Conservation (phyloP, 805 yeast genomes). For the Metschnikowia rubicola region DNA sequence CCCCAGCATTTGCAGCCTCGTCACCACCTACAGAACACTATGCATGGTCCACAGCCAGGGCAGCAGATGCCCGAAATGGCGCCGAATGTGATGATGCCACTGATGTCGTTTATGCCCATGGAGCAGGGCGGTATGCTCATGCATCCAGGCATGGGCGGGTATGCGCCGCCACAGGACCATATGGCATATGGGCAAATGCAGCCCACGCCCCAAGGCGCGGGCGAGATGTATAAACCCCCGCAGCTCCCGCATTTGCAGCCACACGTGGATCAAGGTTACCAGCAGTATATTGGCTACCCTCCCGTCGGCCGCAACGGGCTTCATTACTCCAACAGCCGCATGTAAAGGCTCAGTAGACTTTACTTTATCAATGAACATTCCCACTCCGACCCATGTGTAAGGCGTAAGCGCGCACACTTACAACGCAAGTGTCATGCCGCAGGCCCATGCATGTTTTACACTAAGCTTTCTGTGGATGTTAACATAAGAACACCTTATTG, state of each 20-base stretch:
- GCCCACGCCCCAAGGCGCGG: slow-evolving; percentile 5
- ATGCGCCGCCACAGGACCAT: slow-evolving; percentile 10
- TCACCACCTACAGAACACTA: slow-evolving; percentile 1
- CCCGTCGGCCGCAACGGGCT: slow-evolving; percentile 2
- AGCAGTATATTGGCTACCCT: slow-evolving; percentile 10
- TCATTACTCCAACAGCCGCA: slow-evolving; percentile 6
- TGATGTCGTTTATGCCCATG: slow-evolving; percentile 11
- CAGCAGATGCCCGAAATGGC: slow-evolving; percentile 2
- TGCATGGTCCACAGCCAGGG: neutral
- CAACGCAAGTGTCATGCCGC: no score
- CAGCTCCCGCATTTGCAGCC: slow-evolving; percentile 16
- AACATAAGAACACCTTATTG: no score
- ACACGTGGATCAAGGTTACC: slow-evolving; percentile 11
- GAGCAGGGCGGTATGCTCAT: slow-evolving; percentile 14
- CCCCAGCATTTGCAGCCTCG: slow-evolving; percentile 1
- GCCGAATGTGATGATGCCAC: slow-evolving; percentile 9
- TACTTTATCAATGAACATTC: no score
- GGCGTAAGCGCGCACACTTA: no score
- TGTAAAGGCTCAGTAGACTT: neutral
- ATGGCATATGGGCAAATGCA: slow-evolving; percentile 11
- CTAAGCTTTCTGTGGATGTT: no score
- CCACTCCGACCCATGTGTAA: no score
- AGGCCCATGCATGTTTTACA: no score
- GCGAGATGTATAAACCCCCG: slow-evolving; percentile 12
- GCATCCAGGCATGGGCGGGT: slow-evolving; percentile 7